phyloP scores from a whole-genome alignment of 2,329 filamentous ascomycete species.

The Aspergillus jensenii region DNA sequence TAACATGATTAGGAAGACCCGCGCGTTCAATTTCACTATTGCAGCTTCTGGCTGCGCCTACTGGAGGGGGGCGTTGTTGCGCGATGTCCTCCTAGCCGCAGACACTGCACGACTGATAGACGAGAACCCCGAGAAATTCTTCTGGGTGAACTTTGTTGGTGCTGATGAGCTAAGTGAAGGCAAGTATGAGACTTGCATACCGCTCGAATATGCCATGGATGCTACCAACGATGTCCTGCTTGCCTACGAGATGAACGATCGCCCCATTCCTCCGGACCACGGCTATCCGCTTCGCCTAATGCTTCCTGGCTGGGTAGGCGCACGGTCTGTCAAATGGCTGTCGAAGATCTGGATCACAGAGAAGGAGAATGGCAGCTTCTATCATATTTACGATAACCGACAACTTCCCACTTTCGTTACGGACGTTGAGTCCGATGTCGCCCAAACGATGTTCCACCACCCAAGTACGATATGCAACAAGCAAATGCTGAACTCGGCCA shows the following conservation, averaged over 20 bases:
- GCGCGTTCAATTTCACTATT: conserved; percentile 51
- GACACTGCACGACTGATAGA: conserved; percentile 32
- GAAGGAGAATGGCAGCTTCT: conserved; percentile 42
- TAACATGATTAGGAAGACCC: conserved; percentile 50
- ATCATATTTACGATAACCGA: conserved; percentile 54
- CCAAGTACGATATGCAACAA: conserved; percentile 51
- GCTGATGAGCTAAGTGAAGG: conserved; percentile 49
- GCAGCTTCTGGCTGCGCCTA: conserved; percentile 51
- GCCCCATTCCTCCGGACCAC: conserved; percentile 42
- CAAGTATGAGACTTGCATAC: conserved; percentile 51
- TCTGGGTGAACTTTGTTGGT: conserved; percentile 53
- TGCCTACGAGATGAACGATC: conserved; percentile 42
- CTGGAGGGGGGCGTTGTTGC: conserved; percentile 50
- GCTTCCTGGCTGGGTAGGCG: conserved; percentile 45
- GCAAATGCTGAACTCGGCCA: conserved; percentile 51
- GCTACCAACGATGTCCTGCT: conserved; percentile 50
- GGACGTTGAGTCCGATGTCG: conserved; percentile 50
- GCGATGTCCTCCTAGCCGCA: conserved; percentile 47
- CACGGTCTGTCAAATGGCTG: conserved; percentile 44
- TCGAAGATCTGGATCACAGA: conserved; percentile 36
- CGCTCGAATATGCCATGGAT: conserved; percentile 52
- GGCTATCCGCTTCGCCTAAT: conserved; percentile 44
- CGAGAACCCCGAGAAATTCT: conserved; percentile 18
- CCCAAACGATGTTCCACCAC: conserved; percentile 49
- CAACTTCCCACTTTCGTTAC: conserved; percentile 50